Conservation (phyloP, 176 grass and related monocot species). For the Elaeis guineensis region DNA sequence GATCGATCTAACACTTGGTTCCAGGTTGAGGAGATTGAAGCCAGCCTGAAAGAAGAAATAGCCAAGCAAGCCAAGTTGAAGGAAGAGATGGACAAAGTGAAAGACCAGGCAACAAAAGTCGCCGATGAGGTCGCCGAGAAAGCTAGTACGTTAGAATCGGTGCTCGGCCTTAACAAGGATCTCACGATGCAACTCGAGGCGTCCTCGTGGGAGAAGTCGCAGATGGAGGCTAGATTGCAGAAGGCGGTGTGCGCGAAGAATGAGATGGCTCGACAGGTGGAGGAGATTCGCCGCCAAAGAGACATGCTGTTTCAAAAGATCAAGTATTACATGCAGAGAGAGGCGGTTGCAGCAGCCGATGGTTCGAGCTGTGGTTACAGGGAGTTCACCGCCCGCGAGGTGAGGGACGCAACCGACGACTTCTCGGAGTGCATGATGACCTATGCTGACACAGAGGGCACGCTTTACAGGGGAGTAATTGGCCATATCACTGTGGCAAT, state of each 20-base stretch:
- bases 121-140: not conserved
- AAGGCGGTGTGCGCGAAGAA: not conserved
- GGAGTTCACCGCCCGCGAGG: slow-evolving; percentile 5
- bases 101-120: not conserved
- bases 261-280: not conserved
- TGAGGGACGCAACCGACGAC: not conserved
- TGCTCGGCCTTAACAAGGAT: not conserved
- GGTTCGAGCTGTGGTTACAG: not conserved
- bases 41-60: not conserved
- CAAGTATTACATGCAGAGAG: not conserved
- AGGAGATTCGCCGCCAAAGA: slow-evolving; percentile 1
- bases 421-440: not conserved
- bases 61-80: not conserved
- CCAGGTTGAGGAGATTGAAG: not conserved
- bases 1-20: too few species aligned
- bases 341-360: not conserved
- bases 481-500: not conserved
- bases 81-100: slow-evolving; percentile 3
- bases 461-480: not conserved
- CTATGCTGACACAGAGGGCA: not conserved
- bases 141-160: not conserved
- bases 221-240: not conserved
- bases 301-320: not conserved
- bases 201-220: slow-evolving; percentile 1
- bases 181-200: not conserved